Conservation (phyloP, 2,329 filamentous ascomycete genomes). For the Beauveria sp. region DNA sequence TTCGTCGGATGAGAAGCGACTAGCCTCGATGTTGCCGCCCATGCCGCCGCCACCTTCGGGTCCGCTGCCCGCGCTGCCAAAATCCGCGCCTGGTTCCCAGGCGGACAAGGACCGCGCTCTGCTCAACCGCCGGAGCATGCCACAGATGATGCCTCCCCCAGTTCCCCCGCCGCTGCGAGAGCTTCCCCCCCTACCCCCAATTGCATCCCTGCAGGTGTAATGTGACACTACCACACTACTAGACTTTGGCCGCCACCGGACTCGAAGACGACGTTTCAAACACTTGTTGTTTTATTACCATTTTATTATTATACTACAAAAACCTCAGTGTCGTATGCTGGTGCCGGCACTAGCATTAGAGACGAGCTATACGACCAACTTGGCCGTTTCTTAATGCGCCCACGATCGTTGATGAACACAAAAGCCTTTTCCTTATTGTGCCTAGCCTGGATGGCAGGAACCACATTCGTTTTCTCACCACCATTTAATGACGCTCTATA, state of each 20-base stretch:
- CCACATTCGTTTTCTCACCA: not conserved
- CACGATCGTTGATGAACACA: constrained; percentile 1
- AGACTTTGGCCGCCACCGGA: constrained; percentile 1
- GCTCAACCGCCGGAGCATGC: constrained; percentile 40
- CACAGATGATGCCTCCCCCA: constrained; percentile 39
- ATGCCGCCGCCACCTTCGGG: constrained; percentile 22
- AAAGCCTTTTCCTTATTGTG: constrained; percentile 1
- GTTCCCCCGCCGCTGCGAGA: constrained; percentile 48
- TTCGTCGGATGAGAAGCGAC: constrained; percentile 7
- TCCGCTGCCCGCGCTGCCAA: constrained; percentile 26
- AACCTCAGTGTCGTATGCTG: not conserved
- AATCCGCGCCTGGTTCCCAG: constrained; percentile 16
- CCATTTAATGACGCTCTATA: not conserved
- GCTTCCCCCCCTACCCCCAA: constrained; percentile 44
- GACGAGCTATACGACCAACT: not conserved
- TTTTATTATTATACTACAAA: not conserved
- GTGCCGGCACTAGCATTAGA: constrained; percentile 5
- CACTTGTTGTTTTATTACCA: not conserved
- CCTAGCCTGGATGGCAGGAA: not conserved
- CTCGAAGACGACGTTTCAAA: not conserved
- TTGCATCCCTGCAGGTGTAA: constrained; percentile 4
- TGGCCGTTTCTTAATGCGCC: not conserved
- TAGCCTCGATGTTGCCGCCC: not conserved
- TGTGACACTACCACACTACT: not conserved
- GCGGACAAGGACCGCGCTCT: constrained; percentile 18